A percentile compares a stretch with the other conserved stretches of the same genome.
Evolutionary conservation across 2,329 filamentous ascomycete genomes (phyloP).

Genomic region (Cladosporium oxysporum): DNA sequence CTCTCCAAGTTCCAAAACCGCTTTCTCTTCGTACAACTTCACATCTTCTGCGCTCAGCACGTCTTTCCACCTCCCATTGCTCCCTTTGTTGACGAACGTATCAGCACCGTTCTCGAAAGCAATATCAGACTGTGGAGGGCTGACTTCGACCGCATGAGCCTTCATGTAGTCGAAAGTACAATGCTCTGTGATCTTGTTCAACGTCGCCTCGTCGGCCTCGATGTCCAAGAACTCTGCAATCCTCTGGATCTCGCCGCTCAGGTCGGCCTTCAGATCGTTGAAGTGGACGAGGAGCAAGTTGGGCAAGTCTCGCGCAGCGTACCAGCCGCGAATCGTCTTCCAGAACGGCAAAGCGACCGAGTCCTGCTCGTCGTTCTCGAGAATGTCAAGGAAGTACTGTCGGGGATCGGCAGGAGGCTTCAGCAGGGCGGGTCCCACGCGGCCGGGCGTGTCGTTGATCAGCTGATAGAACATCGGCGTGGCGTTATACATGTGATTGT

Average conservation of each 20-base stretch:
- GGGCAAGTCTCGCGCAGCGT: not conserved
- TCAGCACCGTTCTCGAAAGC: not conserved
- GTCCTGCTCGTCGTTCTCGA: not conserved
- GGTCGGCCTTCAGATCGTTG: slow-evolving; percentile 4
- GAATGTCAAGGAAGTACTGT: slow-evolving; percentile 8
- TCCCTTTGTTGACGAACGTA: slow-evolving; percentile 1
- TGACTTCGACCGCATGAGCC: not conserved
- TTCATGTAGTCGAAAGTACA: slow-evolving; percentile 10
- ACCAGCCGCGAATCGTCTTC: slow-evolving; percentile 2
- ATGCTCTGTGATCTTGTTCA: not conserved
- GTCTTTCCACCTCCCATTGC: slow-evolving; percentile 10
- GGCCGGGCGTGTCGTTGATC: not conserved
- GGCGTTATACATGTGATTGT: slow-evolving; percentile 6
- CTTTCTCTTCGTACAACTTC: slow-evolving; percentile 3
- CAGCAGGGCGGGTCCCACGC: not conserved
- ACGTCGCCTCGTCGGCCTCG: not conserved
- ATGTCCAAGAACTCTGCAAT: slow-evolving; percentile 8
- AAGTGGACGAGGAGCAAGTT: slow-evolving; percentile 6
- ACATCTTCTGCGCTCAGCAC: not conserved
- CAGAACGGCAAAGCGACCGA: not conserved
- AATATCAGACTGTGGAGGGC: not conserved
- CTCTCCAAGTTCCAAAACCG: slow-evolving; percentile 1
- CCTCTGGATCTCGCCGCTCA: slow-evolving; percentile 3
- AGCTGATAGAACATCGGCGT: slow-evolving; percentile 1
- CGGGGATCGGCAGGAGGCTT: not conserved